Percentiles rank a stretch among this genome's conserved stretches.
Evolutionary conservation across 1,284 basidiomycete species (phyloP).

Genomic region (Puccinia brachypodii): DNA sequence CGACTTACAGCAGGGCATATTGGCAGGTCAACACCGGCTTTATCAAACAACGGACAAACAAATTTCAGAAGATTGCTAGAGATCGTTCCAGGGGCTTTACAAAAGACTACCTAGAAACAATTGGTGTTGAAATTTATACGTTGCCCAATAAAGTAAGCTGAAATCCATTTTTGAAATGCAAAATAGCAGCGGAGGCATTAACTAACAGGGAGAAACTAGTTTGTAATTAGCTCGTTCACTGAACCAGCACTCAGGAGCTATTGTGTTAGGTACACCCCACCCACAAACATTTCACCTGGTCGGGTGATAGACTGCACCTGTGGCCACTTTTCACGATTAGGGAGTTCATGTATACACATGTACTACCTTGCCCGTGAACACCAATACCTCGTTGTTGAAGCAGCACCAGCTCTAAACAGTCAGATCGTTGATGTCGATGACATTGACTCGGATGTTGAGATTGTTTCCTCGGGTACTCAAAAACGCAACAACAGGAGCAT

Average conservation of each 20-base stretch:
- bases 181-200: no score
- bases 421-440: no score
- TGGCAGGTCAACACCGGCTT: not conserved
- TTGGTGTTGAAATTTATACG: not conserved
- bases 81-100: not conserved
- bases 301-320: not conserved
- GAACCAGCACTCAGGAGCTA: not conserved
- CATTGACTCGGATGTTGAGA: no score
- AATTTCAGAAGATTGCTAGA: not conserved
- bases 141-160: not conserved
- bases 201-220: no score
- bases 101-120: not conserved
- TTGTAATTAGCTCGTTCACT: not conserved
- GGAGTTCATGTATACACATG: not conserved
- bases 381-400: not conserved
- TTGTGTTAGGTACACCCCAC: not conserved
- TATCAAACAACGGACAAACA: not conserved
- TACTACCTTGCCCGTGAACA: not conserved
- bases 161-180: no score
- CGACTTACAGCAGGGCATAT: not conserved
- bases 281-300: not conserved
- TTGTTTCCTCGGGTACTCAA: no score
- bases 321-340: not conserved
- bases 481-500: no score
- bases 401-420: no score